phyloP scores from a whole-genome alignment of 2,329 filamentous ascomycete species.

The Zymoseptoria crescenta region DNA sequence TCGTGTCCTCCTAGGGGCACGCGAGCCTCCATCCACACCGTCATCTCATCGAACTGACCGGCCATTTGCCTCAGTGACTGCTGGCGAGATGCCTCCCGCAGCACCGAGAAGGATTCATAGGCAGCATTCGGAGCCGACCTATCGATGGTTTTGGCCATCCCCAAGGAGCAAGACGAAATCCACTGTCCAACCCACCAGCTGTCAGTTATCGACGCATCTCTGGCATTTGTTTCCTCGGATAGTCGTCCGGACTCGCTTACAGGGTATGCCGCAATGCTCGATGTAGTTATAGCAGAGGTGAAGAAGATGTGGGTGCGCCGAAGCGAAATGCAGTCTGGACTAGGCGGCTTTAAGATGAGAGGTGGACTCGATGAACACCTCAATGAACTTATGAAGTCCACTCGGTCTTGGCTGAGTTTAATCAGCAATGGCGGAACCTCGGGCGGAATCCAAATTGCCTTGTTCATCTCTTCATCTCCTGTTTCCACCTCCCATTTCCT shows the following conservation, averaged over 20 bases:
- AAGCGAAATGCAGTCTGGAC: neutral
- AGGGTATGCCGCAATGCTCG: neutral
- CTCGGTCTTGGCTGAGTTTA: neutral
- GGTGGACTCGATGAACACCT: neutral
- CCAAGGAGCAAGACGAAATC: neutral
- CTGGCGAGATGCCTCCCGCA: neutral
- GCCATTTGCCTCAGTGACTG: neutral
- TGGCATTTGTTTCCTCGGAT: neutral
- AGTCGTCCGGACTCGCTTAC: neutral
- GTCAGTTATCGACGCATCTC: neutral
- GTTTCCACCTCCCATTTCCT: neutral
- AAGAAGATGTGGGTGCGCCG: neutral
- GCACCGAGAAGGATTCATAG: neutral
- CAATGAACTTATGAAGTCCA: neutral
- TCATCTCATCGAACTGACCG: neutral
- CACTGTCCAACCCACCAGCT: neutral
- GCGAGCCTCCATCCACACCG: neutral
- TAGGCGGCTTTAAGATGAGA: neutral
- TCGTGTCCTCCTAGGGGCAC: neutral
- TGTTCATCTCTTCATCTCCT: neutral
- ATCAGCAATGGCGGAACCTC: neutral
- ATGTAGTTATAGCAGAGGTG: neutral
- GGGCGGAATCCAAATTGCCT: neutral
- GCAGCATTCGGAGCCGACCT: neutral
- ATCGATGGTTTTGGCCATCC: neutral